A percentile compares a stretch with the other conserved stretches of the same genome.
These are phyloP conservation scores for Crithidia sp. DNA, from an alignment of 208 protist genomes.

Conservation along the genomic window DNA sequence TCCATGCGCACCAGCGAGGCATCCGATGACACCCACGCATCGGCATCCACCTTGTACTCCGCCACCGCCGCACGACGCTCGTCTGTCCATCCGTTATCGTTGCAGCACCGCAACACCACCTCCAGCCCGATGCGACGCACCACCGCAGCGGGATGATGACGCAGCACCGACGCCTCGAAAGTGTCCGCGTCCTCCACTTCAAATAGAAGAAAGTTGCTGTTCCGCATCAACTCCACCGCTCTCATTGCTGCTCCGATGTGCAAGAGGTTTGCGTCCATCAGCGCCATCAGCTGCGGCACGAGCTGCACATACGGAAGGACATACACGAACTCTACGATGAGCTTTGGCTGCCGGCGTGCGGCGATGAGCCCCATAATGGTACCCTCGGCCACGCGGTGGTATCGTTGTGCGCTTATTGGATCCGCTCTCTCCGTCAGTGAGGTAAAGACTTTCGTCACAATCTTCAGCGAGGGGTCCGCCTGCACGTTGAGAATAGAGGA, in stretches of 20 bases:
- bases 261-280: conserved; percentile 11
- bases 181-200: neutral
- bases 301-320: neutral
- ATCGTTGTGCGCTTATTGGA: neutral
- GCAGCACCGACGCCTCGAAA: conserved; percentile 16
- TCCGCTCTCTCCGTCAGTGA: neutral
- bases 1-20: conserved; percentile 17
- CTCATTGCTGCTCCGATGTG: conserved; percentile 20
- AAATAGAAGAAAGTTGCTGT: neutral
- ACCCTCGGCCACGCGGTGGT: neutral
- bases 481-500: conserved; percentile 8
- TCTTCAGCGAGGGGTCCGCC: conserved; percentile 10
- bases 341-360: conserved; percentile 16
- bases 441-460: neutral
- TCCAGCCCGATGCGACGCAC: conserved; percentile 33
- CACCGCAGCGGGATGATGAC: conserved; percentile 2
- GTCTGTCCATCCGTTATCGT: conserved; percentile 16
- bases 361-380: conserved; percentile 2
- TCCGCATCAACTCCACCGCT: conserved; percentile 1
- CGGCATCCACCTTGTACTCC: conserved; percentile 15
- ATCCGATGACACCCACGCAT: conserved; percentile 33
- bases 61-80: conserved; percentile 1
- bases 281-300: conserved; percentile 11
- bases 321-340: conserved; percentile 11
- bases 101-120: conserved; percentile 1